Conservation (phyloP, 2,329 filamentous ascomycete species). For the Tothia fuscella region DNA sequence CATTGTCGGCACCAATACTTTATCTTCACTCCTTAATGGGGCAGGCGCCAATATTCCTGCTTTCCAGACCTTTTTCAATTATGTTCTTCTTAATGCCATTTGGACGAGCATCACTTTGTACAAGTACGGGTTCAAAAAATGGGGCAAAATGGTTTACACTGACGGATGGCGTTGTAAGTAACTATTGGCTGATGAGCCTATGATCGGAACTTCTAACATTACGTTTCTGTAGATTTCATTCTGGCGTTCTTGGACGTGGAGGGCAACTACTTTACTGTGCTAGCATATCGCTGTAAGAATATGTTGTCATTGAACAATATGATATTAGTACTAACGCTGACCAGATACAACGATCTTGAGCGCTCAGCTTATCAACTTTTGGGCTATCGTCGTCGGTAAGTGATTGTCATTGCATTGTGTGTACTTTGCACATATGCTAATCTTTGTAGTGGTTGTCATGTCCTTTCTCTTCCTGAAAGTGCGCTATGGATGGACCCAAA, state of each 20-base stretch:
- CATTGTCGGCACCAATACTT: constrained; percentile 87
- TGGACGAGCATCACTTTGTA: constrained; percentile 73
- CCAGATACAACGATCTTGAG: constrained; percentile 74
- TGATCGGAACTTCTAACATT: too few relatives aligned
- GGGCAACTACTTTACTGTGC: constrained; percentile 95
- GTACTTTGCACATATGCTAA: too few relatives aligned
- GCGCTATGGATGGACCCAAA: constrained; percentile 78
- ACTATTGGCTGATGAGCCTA: neutral
- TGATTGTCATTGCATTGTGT: too few relatives aligned
- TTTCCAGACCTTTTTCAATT: constrained; percentile 94
- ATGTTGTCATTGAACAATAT: too few relatives aligned
- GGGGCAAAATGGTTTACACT: constrained; percentile 47
- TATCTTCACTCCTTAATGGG: constrained; percentile 60
- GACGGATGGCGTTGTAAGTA: constrained; percentile 73
- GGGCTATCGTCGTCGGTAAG: constrained; percentile 90
- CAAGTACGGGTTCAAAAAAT: constrained; percentile 64
- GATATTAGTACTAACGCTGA: too few relatives aligned
- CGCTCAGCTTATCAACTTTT: constrained; percentile 95
- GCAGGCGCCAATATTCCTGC: constrained; percentile 73
- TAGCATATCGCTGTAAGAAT: constrained; percentile 60
- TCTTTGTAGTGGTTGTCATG: constrained; percentile 75
- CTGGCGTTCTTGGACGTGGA: constrained; percentile 88
- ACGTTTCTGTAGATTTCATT: constrained; percentile 59
- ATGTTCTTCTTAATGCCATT: constrained; percentile 68
- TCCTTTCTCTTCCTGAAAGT: constrained; percentile 76